These are phyloP conservation scores for Candida vartiovaarae DNA, from an alignment of 805 yeast species.

Conservation along the genomic window DNA sequence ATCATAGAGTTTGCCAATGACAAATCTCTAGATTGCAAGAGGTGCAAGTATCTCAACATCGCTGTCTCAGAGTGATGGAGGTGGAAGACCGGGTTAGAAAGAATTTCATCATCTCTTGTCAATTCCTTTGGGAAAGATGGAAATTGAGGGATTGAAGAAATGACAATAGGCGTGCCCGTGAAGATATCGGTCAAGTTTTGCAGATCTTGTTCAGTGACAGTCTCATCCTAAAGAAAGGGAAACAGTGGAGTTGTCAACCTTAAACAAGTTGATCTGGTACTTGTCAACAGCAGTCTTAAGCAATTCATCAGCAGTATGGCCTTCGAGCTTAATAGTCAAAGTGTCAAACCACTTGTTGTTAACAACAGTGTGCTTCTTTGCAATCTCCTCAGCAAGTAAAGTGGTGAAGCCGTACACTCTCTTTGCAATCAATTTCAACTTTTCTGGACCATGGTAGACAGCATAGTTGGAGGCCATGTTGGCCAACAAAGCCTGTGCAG, in stretches of 20 bases:
- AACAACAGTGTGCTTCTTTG: conserved; percentile 38
- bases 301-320: conserved; percentile 47
- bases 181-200: conserved; percentile 51
- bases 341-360: conserved; percentile 83
- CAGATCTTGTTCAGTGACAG: conserved; percentile 62
- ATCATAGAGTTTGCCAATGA: conserved; percentile 96
- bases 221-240: conserved; percentile 93
- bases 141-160: conserved; percentile 26
- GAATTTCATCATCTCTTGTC: conserved; percentile 50
- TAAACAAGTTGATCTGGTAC: conserved; percentile 70
- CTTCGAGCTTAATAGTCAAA: conserved; percentile 52
- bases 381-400: conserved; percentile 56
- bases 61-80: conserved; percentile 90
- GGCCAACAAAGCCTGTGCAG: conserved; percentile 95
- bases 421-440: conserved; percentile 68
- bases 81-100: conserved; percentile 76
- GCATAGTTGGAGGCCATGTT: conserved; percentile 95
- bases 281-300: conserved; percentile 49
- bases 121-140: conserved; percentile 45
- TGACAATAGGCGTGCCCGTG: conserved; percentile 31
- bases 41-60: conserved; percentile 83
- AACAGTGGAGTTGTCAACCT: conserved; percentile 51
- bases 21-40: conserved; percentile 78
- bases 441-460: conserved; percentile 92
- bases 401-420: conserved; percentile 72